These are phyloP conservation scores for Cutaneotrichosporon arboriforme DNA, from an alignment of 1,284 basidiomycete species.

Conservation along the genomic window DNA sequence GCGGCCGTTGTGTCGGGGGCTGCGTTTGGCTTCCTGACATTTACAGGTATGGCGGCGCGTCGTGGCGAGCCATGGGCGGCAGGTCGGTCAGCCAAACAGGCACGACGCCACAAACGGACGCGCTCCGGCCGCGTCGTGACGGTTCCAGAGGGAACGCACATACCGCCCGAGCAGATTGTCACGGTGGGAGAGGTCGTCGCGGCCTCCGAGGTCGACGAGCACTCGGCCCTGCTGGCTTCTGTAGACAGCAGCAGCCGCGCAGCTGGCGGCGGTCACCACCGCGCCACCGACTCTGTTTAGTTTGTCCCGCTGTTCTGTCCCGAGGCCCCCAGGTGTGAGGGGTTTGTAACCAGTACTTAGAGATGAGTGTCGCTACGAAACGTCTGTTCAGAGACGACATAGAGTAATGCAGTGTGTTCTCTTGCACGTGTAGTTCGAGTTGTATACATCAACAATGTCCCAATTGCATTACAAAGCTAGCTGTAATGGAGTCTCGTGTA, in stretches of 20 bases:
- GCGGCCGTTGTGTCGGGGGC: constrained; percentile 37
- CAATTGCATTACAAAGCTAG: too few species aligned
- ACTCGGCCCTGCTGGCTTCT: constrained; percentile 34
- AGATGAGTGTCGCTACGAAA: background rate
- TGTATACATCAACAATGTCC: too few species aligned
- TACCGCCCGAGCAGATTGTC: constrained; percentile 36
- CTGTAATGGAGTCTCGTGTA: too few species aligned
- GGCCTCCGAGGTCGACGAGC: constrained; percentile 31
- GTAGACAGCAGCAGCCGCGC: background rate
- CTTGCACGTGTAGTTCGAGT: too few species aligned
- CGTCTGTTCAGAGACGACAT: too few species aligned
- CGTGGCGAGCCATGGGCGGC: constrained; percentile 47
- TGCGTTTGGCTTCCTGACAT: constrained; percentile 39
- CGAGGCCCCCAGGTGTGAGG: background rate
- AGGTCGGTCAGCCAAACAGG: constrained; percentile 38
- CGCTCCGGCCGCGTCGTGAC: constrained; percentile 41
- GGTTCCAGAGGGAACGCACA: constrained; percentile 37
- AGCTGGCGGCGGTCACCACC: constrained; percentile 12
- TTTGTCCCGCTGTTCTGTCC: too few species aligned
- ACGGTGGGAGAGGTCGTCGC: constrained; percentile 41
- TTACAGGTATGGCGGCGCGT: constrained; percentile 45
- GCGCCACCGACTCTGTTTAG: constrained; percentile 10
- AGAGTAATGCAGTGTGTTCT: too few species aligned
- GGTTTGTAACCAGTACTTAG: constrained; percentile 1
- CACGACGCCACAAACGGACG: constrained; percentile 41